phyloP scores from a whole-genome alignment of 2,329 filamentous ascomycete genomes.

The Penicillium sp. region DNA sequence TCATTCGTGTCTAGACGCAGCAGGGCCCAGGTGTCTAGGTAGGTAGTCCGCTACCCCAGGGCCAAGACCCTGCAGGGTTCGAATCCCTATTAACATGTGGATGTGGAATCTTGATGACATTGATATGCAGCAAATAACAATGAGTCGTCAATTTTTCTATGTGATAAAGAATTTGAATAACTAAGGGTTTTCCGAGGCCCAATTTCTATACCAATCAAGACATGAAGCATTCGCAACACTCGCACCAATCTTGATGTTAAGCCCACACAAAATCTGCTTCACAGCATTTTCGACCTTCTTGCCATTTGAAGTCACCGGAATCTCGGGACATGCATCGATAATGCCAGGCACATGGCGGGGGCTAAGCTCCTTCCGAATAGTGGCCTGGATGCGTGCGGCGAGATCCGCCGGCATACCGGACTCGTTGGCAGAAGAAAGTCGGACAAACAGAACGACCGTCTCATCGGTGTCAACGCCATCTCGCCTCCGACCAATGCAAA shows the following conservation, averaged over 20 bases:
- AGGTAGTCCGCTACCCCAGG: no score
- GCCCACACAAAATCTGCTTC: slow-evolving; percentile 89
- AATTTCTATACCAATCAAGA: slow-evolving; percentile 80
- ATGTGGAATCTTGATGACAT: neutral
- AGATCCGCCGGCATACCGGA: slow-evolving; percentile 58
- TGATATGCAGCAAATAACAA: neutral
- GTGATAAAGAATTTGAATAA: neutral
- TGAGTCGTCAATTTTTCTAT: neutral
- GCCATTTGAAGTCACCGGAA: slow-evolving; percentile 88
- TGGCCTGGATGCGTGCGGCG: slow-evolving; percentile 60
- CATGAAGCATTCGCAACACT: slow-evolving; percentile 91
- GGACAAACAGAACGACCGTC: slow-evolving; percentile 83
- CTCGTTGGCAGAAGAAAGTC: slow-evolving; percentile 53
- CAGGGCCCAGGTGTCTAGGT: no score
- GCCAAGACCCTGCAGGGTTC: slow-evolving; percentile 8
- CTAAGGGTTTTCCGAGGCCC: slow-evolving; percentile 59
- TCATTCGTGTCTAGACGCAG: neutral
- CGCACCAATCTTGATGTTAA: slow-evolving; percentile 82
- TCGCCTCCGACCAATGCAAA: slow-evolving; percentile 77
- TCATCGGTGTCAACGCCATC: slow-evolving; percentile 72
- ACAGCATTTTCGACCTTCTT: slow-evolving; percentile 98
- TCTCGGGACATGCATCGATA: slow-evolving; percentile 77
- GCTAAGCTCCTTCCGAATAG: slow-evolving; percentile 74
- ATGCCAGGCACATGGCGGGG: slow-evolving; percentile 84
- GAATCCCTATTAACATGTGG: neutral